Evolutionary conservation across 164 flowering plant species (phyloP).

Genomic region (Cinnamomum micranthum): DNA sequence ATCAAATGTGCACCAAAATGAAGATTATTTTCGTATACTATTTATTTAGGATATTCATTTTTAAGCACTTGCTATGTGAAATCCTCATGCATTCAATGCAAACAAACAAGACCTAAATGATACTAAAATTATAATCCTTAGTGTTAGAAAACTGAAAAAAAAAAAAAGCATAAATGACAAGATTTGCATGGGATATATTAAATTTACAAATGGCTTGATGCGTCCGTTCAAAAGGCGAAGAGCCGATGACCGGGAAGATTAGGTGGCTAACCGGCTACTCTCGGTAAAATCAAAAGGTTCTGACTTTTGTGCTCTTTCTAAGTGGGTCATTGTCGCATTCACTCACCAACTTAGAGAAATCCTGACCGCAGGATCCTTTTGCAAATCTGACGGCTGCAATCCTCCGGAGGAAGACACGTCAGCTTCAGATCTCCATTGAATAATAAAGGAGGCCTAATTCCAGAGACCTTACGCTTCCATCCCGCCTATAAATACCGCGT

Average conservation of each 20-base stretch:
- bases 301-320: background rate
- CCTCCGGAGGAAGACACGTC: background rate
- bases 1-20: too few relatives aligned
- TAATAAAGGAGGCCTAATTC: too few relatives aligned
- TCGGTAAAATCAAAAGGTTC: background rate
- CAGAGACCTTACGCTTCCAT: background rate
- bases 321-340: background rate
- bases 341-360: background rate
- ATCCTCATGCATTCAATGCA: too few relatives aligned
- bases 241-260: conserved; percentile 1
- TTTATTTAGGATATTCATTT: too few relatives aligned
- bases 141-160: too few relatives aligned
- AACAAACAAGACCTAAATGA: too few relatives aligned
- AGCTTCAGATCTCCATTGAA: background rate
- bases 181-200: too few relatives aligned
- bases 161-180: too few relatives aligned
- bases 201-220: too few relatives aligned
- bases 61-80: too few relatives aligned
- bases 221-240: background rate
- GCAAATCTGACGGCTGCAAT: background rate
- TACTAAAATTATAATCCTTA: too few relatives aligned
- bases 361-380: background rate
- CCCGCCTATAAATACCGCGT: conserved; percentile 1
- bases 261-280: background rate
- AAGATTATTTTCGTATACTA: too few relatives aligned